These are phyloP conservation scores for Lasiodiplodia sp. DNA, from an alignment of 2,329 filamentous ascomycete species.

Conservation along the genomic window DNA sequence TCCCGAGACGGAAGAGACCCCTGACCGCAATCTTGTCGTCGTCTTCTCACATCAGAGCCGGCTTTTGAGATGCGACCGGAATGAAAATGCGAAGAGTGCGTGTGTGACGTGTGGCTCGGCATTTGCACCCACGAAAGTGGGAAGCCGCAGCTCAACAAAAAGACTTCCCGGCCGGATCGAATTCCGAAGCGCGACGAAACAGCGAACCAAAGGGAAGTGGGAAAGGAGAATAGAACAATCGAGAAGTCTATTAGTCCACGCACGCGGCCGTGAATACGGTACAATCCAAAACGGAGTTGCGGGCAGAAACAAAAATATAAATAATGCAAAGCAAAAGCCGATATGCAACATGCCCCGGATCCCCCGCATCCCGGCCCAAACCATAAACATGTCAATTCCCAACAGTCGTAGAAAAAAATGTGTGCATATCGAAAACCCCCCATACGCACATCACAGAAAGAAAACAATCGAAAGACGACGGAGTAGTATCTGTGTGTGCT, in stretches of 20 bases:
- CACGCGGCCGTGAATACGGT: background rate
- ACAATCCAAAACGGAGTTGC: background rate
- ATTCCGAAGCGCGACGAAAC: background rate
- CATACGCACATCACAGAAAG: background rate
- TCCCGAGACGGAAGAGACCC: background rate
- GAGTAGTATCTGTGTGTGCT: background rate
- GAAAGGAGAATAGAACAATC: background rate
- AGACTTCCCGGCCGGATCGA: background rate
- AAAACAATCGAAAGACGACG: background rate
- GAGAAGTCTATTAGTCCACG: conserved; percentile 1
- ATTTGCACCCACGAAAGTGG: background rate
- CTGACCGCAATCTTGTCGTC: background rate
- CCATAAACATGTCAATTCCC: background rate
- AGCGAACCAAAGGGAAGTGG: background rate
- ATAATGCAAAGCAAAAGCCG: background rate
- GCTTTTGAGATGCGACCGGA: background rate
- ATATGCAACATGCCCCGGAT: background rate
- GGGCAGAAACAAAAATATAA: background rate
- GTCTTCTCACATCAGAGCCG: background rate
- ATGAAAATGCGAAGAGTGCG: background rate
- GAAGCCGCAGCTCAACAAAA: background rate
- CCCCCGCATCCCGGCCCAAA: background rate
- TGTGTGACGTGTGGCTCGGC: background rate
- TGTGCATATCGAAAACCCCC: background rate
- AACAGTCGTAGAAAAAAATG: background rate